These are phyloP conservation scores for Phialocephala subalpina DNA, from an alignment of 2,329 filamentous ascomycete genomes.

Conservation along the genomic window DNA sequence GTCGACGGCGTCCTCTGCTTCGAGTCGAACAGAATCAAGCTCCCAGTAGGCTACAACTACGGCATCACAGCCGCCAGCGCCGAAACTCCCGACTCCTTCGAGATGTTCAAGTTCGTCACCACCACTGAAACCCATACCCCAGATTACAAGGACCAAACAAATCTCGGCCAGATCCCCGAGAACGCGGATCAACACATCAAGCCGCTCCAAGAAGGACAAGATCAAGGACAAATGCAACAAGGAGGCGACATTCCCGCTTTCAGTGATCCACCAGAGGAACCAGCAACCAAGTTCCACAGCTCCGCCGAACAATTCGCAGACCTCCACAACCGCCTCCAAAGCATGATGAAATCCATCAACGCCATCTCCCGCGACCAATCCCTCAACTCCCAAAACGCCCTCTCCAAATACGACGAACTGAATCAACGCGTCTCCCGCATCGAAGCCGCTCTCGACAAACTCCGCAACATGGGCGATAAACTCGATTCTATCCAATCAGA, in stretches of 20 bases:
- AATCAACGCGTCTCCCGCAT: constrained; percentile 26
- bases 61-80: constrained; percentile 89
- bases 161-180: constrained; percentile 35
- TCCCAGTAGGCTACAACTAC: constrained; percentile 84
- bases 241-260: constrained; percentile 56
- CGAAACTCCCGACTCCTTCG: constrained; percentile 93
- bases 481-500: constrained; percentile 64
- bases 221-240: constrained; percentile 11
- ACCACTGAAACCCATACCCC: constrained; percentile 59
- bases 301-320: constrained; percentile 77
- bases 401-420: constrained; percentile 51
- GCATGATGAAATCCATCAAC: constrained; percentile 72
- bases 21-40: constrained; percentile 77
- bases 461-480: constrained; percentile 54
- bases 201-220: background rate
- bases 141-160: constrained; percentile 38
- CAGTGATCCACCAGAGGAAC: constrained; percentile 46
- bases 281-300: constrained; percentile 50
- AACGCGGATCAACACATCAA: constrained; percentile 42
- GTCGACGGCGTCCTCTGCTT: constrained; percentile 87
- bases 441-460: constrained; percentile 46
- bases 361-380: constrained; percentile 67
- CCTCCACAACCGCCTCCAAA: constrained; percentile 83
- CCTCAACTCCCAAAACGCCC: constrained; percentile 57
- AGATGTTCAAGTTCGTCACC: constrained; percentile 86